These are phyloP conservation scores for Cercospora sp. DNA, from an alignment of 2,329 filamentous ascomycete species.

Conservation along the genomic window DNA sequence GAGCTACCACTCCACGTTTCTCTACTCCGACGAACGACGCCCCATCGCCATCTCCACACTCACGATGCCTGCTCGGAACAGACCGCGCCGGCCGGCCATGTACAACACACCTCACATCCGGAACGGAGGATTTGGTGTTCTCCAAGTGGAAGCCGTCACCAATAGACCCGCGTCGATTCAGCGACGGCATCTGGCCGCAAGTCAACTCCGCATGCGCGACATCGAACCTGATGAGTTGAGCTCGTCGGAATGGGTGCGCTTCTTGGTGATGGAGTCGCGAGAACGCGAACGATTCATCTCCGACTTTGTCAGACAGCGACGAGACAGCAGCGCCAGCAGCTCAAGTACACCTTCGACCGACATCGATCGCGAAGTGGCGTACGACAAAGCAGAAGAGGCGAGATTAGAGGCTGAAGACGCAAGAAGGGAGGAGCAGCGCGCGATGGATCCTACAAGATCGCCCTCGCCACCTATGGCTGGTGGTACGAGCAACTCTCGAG, in stretches of 20 bases:
- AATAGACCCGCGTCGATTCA: conserved; percentile 40
- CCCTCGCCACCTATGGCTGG: conserved; percentile 12
- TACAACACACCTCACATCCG: conserved; percentile 41
- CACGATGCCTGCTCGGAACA: conserved; percentile 31
- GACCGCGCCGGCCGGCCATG: conserved; percentile 35
- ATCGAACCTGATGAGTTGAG: conserved; percentile 40
- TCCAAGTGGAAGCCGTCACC: conserved; percentile 40
- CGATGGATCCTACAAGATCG: conserved; percentile 16
- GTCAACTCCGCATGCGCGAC: conserved; percentile 39
- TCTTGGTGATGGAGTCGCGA: conserved; percentile 38
- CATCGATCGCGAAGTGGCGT: conserved; percentile 25
- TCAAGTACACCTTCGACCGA: conserved; percentile 20
- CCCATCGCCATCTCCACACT: conserved; percentile 4
- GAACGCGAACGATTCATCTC: conserved; percentile 40
- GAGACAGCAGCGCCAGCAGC: conserved; percentile 31
- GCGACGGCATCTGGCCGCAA: conserved; percentile 39
- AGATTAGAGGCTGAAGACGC: conserved; percentile 34
- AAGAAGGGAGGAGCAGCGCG: conserved; percentile 24
- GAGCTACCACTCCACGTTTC: background rate
- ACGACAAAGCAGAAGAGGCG: conserved; percentile 38
- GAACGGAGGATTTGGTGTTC: conserved; percentile 38
- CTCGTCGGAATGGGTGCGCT: conserved; percentile 39
- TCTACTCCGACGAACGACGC: conserved; percentile 4
- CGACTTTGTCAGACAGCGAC: conserved; percentile 33
- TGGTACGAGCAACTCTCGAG: conserved; percentile 5